Evolutionary conservation across 164 flowering plant species (phyloP).

Genomic region (Vitis riparia): DNA sequence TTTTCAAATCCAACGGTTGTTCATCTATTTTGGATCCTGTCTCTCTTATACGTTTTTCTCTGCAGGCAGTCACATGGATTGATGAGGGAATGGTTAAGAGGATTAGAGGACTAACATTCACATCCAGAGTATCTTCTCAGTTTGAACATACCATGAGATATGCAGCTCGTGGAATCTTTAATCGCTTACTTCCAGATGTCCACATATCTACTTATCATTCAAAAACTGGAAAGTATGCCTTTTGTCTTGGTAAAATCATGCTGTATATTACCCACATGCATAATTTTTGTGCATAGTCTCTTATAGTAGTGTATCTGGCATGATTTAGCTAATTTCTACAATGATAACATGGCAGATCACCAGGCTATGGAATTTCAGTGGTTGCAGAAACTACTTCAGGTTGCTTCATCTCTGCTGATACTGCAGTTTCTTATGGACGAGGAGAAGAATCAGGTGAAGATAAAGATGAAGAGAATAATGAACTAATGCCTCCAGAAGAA

Average conservation of each 20-base stretch:
- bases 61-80: slow-evolving; percentile 78
- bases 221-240: slow-evolving; percentile 77
- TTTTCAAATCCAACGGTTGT: background rate
- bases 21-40: background rate
- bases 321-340: background rate
- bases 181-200: slow-evolving; percentile 84
- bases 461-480: slow-evolving; percentile 53
- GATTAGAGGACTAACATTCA: slow-evolving; percentile 79
- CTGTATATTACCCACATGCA: no score
- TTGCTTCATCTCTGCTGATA: slow-evolving; percentile 79
- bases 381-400: slow-evolving; percentile 89
- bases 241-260: background rate
- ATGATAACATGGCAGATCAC: slow-evolving; percentile 55
- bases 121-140: slow-evolving; percentile 69
- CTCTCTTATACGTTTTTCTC: slow-evolving; percentile 10
- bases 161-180: slow-evolving; percentile 87
- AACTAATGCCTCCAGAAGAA: slow-evolving; percentile 62
- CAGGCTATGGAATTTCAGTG: slow-evolving; percentile 90
- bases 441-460: slow-evolving; percentile 40
- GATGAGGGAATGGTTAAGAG: slow-evolving; percentile 94
- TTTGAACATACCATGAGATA: slow-evolving; percentile 71
- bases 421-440: slow-evolving; percentile 53
- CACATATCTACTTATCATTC: slow-evolving; percentile 71
- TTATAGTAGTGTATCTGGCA: background rate
- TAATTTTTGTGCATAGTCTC: background rate